Evolutionary conservation across 164 flowering plant species (phyloP).

Genomic region (Santalum album): DNA sequence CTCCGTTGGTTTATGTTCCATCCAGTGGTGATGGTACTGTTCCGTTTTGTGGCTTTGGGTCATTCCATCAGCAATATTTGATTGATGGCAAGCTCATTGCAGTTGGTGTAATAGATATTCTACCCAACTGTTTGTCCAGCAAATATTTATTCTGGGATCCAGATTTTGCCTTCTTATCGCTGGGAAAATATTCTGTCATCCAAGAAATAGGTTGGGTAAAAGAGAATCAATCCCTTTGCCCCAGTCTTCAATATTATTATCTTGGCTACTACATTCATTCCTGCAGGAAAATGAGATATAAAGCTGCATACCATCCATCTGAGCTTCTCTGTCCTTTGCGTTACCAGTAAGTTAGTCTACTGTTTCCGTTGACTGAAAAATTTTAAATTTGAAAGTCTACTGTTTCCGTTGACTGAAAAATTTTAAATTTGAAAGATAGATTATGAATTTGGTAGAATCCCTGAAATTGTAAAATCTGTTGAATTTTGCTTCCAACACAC

Average conservation of each 20-base stretch:
- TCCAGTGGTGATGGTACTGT: constrained; percentile 51
- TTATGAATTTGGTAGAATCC: too few relatives aligned
- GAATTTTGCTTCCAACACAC: too few relatives aligned
- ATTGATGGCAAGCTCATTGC: constrained; percentile 87
- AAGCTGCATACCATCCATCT: constrained; percentile 87
- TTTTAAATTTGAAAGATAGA: too few relatives aligned
- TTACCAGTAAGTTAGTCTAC: constrained; percentile 56
- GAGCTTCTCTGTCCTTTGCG: constrained; percentile 95
- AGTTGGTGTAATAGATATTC: constrained; percentile 94
- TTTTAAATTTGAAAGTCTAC: neutral
- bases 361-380: neutral
- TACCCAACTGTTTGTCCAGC: constrained; percentile 91
- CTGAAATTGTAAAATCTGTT: too few relatives aligned
- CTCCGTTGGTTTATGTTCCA: constrained; percentile 64
- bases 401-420: neutral
- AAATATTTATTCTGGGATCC: constrained; percentile 98
- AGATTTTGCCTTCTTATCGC: constrained; percentile 70
- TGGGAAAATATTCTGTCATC: constrained; percentile 84
- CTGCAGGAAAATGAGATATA: constrained; percentile 92
- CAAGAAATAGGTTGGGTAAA: constrained; percentile 84
- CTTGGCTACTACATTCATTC: constrained; percentile 95
- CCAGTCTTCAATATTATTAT: constrained; percentile 80
- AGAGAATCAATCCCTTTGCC: constrained; percentile 59
- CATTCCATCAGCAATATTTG: constrained; percentile 90
- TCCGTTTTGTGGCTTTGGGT: constrained; percentile 94